Conservation (phyloP, 2,329 filamentous ascomycete genomes). For the Lachnellula arida region DNA sequence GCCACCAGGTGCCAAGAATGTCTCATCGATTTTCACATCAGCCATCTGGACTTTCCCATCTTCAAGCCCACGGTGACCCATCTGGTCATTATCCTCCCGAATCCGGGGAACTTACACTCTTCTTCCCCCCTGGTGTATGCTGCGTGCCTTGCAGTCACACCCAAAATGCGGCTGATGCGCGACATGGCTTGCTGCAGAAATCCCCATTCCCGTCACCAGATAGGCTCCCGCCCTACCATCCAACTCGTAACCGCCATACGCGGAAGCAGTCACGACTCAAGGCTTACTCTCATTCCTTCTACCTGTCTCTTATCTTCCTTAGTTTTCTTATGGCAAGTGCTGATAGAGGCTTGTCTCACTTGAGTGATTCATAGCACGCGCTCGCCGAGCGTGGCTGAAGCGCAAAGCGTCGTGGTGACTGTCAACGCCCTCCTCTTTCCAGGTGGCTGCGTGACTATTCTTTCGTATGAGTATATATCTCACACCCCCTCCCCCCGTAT, state of each 20-base stretch:
- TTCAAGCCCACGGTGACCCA: slow-evolving; percentile 9
- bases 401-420: slow-evolving; percentile 3
- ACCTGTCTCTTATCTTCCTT: slow-evolving; percentile 77
- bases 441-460: neutral
- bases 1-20: neutral
- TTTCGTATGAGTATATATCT: slow-evolving; percentile 3
- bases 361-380: slow-evolving; percentile 25
- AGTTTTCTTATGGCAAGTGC: slow-evolving; percentile 4
- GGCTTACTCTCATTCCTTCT: slow-evolving; percentile 56
- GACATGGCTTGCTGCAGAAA: slow-evolving; percentile 3
- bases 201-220: slow-evolving; percentile 16
- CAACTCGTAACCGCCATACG: neutral
- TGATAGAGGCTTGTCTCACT: slow-evolving; percentile 21
- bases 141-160: slow-evolving; percentile 9
- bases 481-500: slow-evolving; percentile 7
- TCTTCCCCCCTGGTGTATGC: neutral
- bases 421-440: neutral
- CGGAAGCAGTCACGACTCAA: slow-evolving; percentile 1
- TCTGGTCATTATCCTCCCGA: slow-evolving; percentile 2
- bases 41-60: neutral
- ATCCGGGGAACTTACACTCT: slow-evolving; percentile 6
- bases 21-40: neutral
- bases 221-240: slow-evolving; percentile 13
- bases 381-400: slow-evolving; percentile 22
- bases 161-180: slow-evolving; percentile 3